phyloP scores from a whole-genome alignment of 2,329 filamentous ascomycete species.

The Stemphylium beticola region DNA sequence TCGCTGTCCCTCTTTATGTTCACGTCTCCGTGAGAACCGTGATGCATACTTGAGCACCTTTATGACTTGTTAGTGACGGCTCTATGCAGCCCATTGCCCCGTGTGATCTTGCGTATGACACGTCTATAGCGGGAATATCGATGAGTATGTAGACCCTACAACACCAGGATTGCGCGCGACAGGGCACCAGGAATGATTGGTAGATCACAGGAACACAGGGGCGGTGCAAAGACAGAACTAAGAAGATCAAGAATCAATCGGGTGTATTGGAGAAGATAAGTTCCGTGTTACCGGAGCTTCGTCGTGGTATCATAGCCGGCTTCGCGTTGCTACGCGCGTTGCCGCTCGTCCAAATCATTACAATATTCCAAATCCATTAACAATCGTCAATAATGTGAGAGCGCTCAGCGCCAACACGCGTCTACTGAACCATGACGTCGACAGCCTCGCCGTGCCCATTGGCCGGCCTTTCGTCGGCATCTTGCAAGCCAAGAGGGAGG shows the following conservation, averaged over 20 bases:
- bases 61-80: not conserved
- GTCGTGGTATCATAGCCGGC: not conserved
- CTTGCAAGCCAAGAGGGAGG: slow-evolving; percentile 53
- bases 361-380: not conserved
- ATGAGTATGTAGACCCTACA: not conserved
- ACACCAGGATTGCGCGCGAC: not conserved
- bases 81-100: not conserved
- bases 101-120: not conserved
- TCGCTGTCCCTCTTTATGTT: slow-evolving; percentile 8
- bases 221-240: not conserved
- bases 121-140: not conserved
- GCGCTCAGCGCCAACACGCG: not conserved
- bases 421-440: slow-evolving; percentile 45
- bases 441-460: slow-evolving; percentile 42
- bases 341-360: not conserved
- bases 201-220: not conserved
- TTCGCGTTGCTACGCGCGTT: not conserved
- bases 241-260: not conserved
- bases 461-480: slow-evolving; percentile 31
- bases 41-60: slow-evolving; percentile 14
- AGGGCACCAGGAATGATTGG: not conserved
- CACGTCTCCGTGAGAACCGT: slow-evolving; percentile 8
- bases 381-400: not conserved
- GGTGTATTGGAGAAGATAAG: not conserved
- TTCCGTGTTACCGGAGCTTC: not conserved